These are phyloP conservation scores for Lyophyllum shimeji DNA, from an alignment of 768 basidiomycete genomes.

Conservation along the genomic window DNA sequence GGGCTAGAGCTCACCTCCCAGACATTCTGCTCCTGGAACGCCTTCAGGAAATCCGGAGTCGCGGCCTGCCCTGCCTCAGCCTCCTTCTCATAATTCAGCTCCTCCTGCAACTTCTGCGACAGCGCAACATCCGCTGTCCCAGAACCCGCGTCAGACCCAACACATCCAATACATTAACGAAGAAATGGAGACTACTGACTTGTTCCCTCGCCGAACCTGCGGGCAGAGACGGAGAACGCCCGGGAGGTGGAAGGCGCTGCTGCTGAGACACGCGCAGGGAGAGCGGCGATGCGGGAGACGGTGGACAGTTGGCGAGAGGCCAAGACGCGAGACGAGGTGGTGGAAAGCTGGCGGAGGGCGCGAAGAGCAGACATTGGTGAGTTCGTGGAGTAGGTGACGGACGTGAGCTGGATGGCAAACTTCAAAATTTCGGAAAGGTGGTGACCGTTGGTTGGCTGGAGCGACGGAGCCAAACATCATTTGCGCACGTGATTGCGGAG, in stretches of 20 bases:
- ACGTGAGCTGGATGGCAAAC: slow-evolving; percentile 2
- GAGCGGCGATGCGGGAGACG: slow-evolving; percentile 26
- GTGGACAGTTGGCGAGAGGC: slow-evolving; percentile 28
- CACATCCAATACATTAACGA: background rate
- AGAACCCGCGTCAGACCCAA: background rate
- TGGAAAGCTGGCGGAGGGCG: slow-evolving; percentile 55
- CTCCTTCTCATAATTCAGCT: slow-evolving; percentile 86
- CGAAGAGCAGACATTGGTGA: slow-evolving; percentile 63
- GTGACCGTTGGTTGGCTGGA: slow-evolving; percentile 7
- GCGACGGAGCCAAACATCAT: slow-evolving; percentile 7
- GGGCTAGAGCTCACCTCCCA: slow-evolving; percentile 64
- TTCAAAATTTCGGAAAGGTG: slow-evolving; percentile 14
- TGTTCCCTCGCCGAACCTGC: slow-evolving; percentile 44
- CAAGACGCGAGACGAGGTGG: slow-evolving; percentile 41
- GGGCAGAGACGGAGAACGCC: slow-evolving; percentile 46
- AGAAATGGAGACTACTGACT: slow-evolving; percentile 31
- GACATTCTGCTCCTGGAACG: slow-evolving; percentile 69
- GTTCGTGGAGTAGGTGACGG: background rate
- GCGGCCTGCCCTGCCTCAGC: slow-evolving; percentile 32
- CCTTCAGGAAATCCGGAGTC: slow-evolving; percentile 73
- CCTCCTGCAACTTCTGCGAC: slow-evolving; percentile 72
- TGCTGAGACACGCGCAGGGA: slow-evolving; percentile 23
- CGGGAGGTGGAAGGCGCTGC: slow-evolving; percentile 24
- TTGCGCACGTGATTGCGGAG: background rate
- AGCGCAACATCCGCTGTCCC: slow-evolving; percentile 74